A percentile compares a stretch with the other conserved stretches of the same genome.
Evolutionary conservation across 148 eudicot genomes (phyloP).

Genomic region (Pharnaceum exiguum): DNA sequence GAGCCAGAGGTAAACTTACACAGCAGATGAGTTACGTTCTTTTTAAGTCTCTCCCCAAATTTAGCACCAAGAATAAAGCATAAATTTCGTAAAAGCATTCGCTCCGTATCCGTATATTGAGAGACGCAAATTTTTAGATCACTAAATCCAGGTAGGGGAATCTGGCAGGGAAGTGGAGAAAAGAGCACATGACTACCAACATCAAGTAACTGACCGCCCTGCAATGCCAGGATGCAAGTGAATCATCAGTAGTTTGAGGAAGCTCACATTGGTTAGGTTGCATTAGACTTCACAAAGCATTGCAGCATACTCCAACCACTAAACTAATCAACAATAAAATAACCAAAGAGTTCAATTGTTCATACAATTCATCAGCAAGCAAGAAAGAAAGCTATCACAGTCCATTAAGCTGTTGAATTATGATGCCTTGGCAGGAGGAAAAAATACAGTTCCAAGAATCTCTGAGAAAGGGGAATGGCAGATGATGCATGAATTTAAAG

Average conservation of each 20-base stretch:
- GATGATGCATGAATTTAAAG: too few relatives aligned
- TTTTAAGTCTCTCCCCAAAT: slow-evolving; percentile 56
- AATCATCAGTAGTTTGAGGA: slow-evolving; percentile 22
- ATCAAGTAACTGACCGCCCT: slow-evolving; percentile 78
- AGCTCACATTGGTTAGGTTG: neutral
- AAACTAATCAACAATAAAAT: neutral
- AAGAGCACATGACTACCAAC: slow-evolving; percentile 78
- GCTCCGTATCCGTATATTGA: slow-evolving; percentile 78
- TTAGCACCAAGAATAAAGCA: slow-evolving; percentile 84
- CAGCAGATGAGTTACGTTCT: slow-evolving; percentile 72
- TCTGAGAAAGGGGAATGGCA: too few relatives aligned
- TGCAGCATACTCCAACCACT: neutral
- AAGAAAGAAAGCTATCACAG: neutral
- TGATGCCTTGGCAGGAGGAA: neutral
- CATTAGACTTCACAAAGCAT: neutral
- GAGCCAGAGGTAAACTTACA: slow-evolving; percentile 80
- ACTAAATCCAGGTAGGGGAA: slow-evolving; percentile 80
- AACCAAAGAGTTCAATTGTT: too few relatives aligned
- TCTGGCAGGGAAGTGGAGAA: slow-evolving; percentile 87
- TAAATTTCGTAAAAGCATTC: slow-evolving; percentile 68
- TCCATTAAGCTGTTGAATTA: neutral
- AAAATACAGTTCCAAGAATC: too few relatives aligned
- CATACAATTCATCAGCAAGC: neutral
- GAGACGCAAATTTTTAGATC: slow-evolving; percentile 64
- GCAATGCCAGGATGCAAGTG: slow-evolving; percentile 14